Base-by-base conservation (phyloP, 331 rosid species). In the Acacia concinna region DNA sequence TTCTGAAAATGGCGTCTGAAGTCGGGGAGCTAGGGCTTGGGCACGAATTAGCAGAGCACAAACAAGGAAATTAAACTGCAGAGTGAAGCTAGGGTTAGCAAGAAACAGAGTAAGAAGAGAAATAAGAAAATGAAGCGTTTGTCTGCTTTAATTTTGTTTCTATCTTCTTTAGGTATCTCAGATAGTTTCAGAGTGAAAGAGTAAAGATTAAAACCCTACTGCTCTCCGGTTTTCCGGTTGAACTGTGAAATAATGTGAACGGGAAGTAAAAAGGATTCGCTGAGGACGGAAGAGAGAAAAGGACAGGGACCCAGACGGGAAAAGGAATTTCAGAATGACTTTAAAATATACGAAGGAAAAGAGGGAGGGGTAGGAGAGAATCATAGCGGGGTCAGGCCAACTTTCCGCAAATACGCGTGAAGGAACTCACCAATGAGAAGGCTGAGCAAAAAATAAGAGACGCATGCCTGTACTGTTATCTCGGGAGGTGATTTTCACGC, bases 161-260 rank as follows among this genome's bases (percentile, higher is more conserved):
- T 77, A 76, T 82, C 73, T 81, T 77, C 68, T 71, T 65, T 65
- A 77, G 83, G 83, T 75, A 76, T 85, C 82, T 74, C 84, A 46
- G 81, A 86, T 77, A 73, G 89, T 44, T 84, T 80, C 80, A 73
- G 52, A 46, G 68, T 70, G 73, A 54, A 31, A 81, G 65, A 52
- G 88, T 82, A 81, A 87, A 85, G 87, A 81, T 81, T 84, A 88
- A 89, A 93, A 87, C 97, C 97, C 97, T 89, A 88, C 94, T 51
- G 79, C 85, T 49, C 40, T 28, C 88, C 49, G 37, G 34, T 21
- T 23, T 46, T 80, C 62, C 78, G 68, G 63, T 75, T 60, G 81
- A 77, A 86, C 88, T 78, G 90, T 80, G 75, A 37, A 86, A 84
- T 83, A 69, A 25, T 69, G 54, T 69, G 74, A 69, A 34, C 46